A percentile compares a stretch with the other conserved stretches of the same genome.
These are phyloP conservation scores for Termitomyces titanicus DNA, from an alignment of 768 basidiomycete genomes.

Conservation along the genomic window DNA sequence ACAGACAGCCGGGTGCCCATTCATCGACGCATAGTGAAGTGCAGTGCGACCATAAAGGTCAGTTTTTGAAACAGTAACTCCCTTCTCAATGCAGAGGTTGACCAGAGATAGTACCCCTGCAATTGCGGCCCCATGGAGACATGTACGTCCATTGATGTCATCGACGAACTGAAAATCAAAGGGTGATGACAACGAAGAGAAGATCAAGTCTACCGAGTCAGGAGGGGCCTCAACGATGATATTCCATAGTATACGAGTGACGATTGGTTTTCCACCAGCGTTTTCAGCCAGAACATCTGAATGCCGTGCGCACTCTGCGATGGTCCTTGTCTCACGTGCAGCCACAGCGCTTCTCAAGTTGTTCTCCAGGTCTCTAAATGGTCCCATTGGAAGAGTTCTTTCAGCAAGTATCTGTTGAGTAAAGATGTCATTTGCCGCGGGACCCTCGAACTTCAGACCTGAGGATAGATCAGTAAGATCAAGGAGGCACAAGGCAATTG, in stretches of 20 bases:
- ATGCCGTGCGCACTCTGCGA: slow-evolving; percentile 67
- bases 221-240: slow-evolving; percentile 77
- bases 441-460: slow-evolving; percentile 75
- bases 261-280: slow-evolving; percentile 57
- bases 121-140: slow-evolving; percentile 90
- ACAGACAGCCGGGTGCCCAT: slow-evolving; percentile 78
- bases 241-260: slow-evolving; percentile 95
- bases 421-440: slow-evolving; percentile 72
- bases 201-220: slow-evolving; percentile 70
- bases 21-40: slow-evolving; percentile 94
- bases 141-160: slow-evolving; percentile 94
- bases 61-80: slow-evolving; percentile 64
- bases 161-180: slow-evolving; percentile 93
- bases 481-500: slow-evolving; percentile 78
- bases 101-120: slow-evolving; percentile 78
- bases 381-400: slow-evolving; percentile 57
- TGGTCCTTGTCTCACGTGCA: slow-evolving; percentile 51
- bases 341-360: slow-evolving; percentile 79
- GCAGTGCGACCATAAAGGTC: slow-evolving; percentile 94
- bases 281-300: slow-evolving; percentile 65
- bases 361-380: slow-evolving; percentile 85
- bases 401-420: slow-evolving; percentile 69
- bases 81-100: slow-evolving; percentile 71
- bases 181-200: slow-evolving; percentile 58
- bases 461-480: slow-evolving; percentile 75